These are phyloP conservation scores for Diaporthe citriasiana DNA, from an alignment of 2,329 filamentous ascomycete genomes.

Conservation along the genomic window DNA sequence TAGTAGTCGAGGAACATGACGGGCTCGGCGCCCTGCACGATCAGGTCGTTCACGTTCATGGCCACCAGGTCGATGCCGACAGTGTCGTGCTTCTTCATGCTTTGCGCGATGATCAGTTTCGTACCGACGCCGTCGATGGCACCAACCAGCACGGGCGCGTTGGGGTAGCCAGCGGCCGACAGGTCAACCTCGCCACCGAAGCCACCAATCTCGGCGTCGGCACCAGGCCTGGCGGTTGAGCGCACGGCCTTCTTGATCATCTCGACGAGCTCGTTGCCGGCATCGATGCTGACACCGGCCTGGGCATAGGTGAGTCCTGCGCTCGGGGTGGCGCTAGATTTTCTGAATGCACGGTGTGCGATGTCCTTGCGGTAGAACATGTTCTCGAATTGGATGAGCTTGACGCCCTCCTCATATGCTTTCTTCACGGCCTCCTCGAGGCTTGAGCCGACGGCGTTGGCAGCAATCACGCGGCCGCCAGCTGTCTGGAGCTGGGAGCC, in stretches of 20 bases:
- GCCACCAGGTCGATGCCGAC: constrained; percentile 97
- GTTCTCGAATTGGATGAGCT: constrained; percentile 83
- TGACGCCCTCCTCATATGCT: constrained; percentile 84
- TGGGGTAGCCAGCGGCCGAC: constrained; percentile 78
- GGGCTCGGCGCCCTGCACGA: constrained; percentile 95
- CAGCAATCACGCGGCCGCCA: constrained; percentile 93
- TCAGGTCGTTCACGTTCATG: constrained; percentile 98
- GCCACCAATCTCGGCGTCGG: constrained; percentile 93
- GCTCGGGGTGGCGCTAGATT: constrained; percentile 47
- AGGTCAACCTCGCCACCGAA: constrained; percentile 93
- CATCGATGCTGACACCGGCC: constrained; percentile 94
- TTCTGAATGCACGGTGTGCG: constrained; percentile 79
- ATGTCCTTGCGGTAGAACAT: constrained; percentile 97
- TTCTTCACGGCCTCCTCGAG: constrained; percentile 87
- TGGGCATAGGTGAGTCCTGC: constrained; percentile 85
- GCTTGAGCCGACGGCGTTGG: constrained; percentile 80
- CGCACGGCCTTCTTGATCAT: constrained; percentile 92
- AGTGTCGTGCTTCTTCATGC: constrained; percentile 89
- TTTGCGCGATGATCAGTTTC: constrained; percentile 95
- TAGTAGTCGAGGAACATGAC: constrained; percentile 99
- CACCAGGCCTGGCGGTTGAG: constrained; percentile 86
- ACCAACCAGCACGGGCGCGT: constrained; percentile 86
- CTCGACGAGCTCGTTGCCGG: constrained; percentile 92
- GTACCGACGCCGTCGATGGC: constrained; percentile 97
- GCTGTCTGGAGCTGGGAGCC: constrained; percentile 78